These are phyloP conservation scores for Venustampulla echinocandica DNA, from an alignment of 495 filamentous ascomycete genomes.

Conservation along the genomic window DNA sequence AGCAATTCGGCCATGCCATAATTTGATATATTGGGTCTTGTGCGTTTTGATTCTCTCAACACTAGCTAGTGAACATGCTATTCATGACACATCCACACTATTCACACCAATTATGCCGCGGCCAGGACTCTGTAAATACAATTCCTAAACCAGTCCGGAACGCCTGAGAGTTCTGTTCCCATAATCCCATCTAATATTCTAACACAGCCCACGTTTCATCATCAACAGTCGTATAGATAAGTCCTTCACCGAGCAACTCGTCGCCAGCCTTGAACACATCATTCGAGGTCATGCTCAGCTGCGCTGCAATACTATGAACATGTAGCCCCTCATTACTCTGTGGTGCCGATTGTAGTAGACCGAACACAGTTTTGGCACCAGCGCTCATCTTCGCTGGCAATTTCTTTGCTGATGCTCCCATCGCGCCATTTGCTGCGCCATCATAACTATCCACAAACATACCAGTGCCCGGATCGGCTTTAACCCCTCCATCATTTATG, in stretches of 20 bases:
- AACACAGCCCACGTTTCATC: conserved; percentile 73
- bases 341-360: conserved; percentile 49
- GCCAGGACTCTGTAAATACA: neutral
- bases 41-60: neutral
- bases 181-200: conserved; percentile 42
- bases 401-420: conserved; percentile 21
- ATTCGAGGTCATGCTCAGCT: conserved; percentile 48
- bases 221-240: conserved; percentile 87
- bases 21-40: neutral
- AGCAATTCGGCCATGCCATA: neutral
- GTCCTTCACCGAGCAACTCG: conserved; percentile 60
- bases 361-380: conserved; percentile 57
- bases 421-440: conserved; percentile 22
- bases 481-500: conserved; percentile 32
- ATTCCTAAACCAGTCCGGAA: neutral
- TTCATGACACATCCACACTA: neutral
- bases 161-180: too few relatives aligned
- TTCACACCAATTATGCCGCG: neutral
- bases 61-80: conserved; percentile 2
- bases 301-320: conserved; percentile 60
- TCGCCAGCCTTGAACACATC: conserved; percentile 70
- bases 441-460: conserved; percentile 45
- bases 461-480: conserved; percentile 32
- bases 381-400: conserved; percentile 41
- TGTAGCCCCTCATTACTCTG: conserved; percentile 76